Conservation (phyloP, 2,329 filamentous ascomycete genomes). For the Verticillium alfalfae region DNA sequence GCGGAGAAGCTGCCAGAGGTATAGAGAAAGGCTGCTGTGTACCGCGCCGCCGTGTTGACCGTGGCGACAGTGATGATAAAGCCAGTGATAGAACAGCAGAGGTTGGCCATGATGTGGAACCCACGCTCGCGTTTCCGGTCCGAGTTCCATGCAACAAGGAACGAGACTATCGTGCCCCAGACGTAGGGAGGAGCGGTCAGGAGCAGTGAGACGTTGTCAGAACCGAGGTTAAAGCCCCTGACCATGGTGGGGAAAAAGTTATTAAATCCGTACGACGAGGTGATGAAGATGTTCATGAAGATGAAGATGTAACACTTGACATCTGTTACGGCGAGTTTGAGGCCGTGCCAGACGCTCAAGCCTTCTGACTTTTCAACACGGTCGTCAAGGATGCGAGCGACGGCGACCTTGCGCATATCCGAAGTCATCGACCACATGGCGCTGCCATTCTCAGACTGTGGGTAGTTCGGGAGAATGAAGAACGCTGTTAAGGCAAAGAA, state of each 20-base stretch:
- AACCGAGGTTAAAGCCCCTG: background rate
- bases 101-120: conserved; percentile 32
- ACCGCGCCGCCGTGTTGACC: conserved; percentile 18
- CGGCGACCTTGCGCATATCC: conserved; percentile 54
- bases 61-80: conserved; percentile 22
- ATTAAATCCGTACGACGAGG: conserved; percentile 52
- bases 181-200: conserved; percentile 42
- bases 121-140: conserved; percentile 40
- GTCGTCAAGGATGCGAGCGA: conserved; percentile 39
- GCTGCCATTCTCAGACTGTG: conserved; percentile 30
- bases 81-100: conserved; percentile 32
- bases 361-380: conserved; percentile 9
- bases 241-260: conserved; percentile 64
- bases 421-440: conserved; percentile 52
- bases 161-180: conserved; percentile 27
- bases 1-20: conserved; percentile 29
- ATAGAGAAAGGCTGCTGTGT: conserved; percentile 26
- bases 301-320: conserved; percentile 48
- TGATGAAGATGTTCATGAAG: conserved; percentile 45
- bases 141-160: conserved; percentile 31
- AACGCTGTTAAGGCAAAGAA: conserved; percentile 23
- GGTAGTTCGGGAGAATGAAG: conserved; percentile 53
- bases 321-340: conserved; percentile 41
- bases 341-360: conserved; percentile 34
- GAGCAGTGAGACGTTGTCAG: conserved; percentile 21